A percentile compares a stretch with the other conserved stretches of the same genome.
Conservation (phyloP, 1,284 basidiomycete genomes). For the Apiotrichum akiyoshidainum region DNA sequence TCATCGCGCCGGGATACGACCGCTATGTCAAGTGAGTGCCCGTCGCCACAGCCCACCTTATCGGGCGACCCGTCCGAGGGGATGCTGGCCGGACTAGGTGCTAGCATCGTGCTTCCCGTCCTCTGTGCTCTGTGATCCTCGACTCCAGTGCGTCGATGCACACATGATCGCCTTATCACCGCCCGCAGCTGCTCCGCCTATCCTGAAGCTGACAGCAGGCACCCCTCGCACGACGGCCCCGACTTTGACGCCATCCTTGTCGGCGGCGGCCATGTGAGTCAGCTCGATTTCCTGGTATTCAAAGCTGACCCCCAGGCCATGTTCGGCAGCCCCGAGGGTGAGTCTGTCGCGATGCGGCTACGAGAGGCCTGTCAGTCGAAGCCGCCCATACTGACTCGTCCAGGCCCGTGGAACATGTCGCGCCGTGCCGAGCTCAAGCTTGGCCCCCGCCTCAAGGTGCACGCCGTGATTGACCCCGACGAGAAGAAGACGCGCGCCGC, state of each 20-base stretch:
- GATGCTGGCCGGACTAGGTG: not conserved
- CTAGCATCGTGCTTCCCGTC: no score
- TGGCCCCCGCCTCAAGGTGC: conserved; percentile 85
- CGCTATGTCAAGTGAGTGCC: conserved; percentile 5
- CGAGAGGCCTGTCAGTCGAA: not conserved
- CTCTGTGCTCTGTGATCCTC: no score
- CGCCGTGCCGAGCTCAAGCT: conserved; percentile 60
- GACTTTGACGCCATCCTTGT: conserved; percentile 31
- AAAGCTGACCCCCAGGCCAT: conserved; percentile 33
- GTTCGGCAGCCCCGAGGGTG: conserved; percentile 47
- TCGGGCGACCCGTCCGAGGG: not conserved
- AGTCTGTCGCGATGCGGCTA: conserved; percentile 5
- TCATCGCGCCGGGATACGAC: conserved; percentile 10
- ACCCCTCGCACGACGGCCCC: conserved; percentile 11
- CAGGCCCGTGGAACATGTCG: conserved; percentile 46
- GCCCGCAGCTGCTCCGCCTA: not conserved
- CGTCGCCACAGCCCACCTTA: not conserved
- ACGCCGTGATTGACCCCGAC: conserved; percentile 86
- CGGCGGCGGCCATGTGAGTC: conserved; percentile 41
- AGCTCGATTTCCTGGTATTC: not conserved
- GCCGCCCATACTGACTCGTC: not conserved
- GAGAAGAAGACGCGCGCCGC: conserved; percentile 72
- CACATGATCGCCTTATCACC: not conserved
- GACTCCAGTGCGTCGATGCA: not conserved
- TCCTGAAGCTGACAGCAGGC: conserved; percentile 4